Base-by-base conservation (phyloP, 306 rosid genomes). In the Dicorynia guianensis region DNA sequence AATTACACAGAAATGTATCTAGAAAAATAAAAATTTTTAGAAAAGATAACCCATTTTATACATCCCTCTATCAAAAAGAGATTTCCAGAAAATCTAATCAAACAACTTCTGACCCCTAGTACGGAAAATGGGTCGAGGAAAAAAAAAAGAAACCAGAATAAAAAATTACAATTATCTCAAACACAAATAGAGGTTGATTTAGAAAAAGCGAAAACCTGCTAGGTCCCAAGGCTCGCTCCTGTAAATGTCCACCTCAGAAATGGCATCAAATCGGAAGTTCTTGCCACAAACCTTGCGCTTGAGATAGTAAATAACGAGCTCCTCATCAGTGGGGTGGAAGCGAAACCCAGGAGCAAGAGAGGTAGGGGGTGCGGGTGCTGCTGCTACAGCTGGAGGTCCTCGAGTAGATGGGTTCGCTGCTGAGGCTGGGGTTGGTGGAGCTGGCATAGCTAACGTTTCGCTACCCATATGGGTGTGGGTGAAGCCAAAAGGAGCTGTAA, bases 211-310 rank as follows among this genome's bases (percentile, higher is more conserved):
- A 71, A 34, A 5, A 96, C 99, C 97, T 63, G 96, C 85, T 15
- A 96, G 93, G 88, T 92, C 97, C 99, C 98, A 92, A 43, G 99
- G 99, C 69, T 96, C 99, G 83, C 98, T 92, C 65, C 82, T 89
- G 89, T 96, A 96, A 55, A 96, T 88, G 46, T 96, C 99, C 34
- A 96, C 98, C 76, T 96, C 98, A 3, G 98, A 85, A 50, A 96
- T 92, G 34, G 97, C 99, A 78, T 93, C 93, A 76, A 92, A 90
- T 81, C 95, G 88, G 80, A 96, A 96, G 72, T 56, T 57, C 77
- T 96, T 96, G 0, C 97, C 93, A 52, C 74, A 76, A 56, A 92
- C 96, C 84, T 96, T 96, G 63, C 99, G 93, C 84, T 92, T 92
- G 20, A 96, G 97, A 84, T 96, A 96, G 87, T 90, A 96, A 59